These are phyloP conservation scores for Skeletonema potamos DNA, from an alignment of 108 stramenopile species.

Conservation along the genomic window DNA sequence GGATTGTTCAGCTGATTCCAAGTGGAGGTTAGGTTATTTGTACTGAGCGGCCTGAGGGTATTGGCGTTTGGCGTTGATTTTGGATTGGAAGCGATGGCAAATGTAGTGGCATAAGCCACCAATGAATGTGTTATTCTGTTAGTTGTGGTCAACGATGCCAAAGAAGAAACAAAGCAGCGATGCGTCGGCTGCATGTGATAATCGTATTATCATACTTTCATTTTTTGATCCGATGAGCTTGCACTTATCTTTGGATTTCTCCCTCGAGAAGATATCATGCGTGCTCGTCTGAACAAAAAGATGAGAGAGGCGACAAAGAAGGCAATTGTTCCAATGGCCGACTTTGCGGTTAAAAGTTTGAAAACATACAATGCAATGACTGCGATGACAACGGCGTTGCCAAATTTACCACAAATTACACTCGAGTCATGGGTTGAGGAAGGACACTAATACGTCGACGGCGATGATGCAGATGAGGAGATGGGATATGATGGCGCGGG, in stretches of 20 bases:
- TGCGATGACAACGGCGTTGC: background rate
- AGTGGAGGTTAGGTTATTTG: too few relatives aligned
- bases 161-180: too few relatives aligned
- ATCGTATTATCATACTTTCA: too few relatives aligned
- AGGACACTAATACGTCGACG: background rate
- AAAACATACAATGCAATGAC: background rate
- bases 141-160: too few relatives aligned
- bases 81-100: too few relatives aligned
- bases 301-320: background rate
- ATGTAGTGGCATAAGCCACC: too few relatives aligned
- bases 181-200: too few relatives aligned
- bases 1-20: too few relatives aligned
- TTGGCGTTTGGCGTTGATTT: too few relatives aligned
- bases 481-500: background rate
- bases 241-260: background rate
- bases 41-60: too few relatives aligned
- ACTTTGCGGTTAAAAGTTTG: conserved; percentile 2
- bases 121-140: too few relatives aligned
- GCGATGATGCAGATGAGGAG: background rate
- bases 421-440: background rate
- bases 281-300: background rate
- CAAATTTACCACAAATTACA: background rate
- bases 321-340: background rate
- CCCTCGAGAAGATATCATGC: background rate
- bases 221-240: background rate